Evolutionary conservation across 176 grass and related monocot genomes (phyloP), one percentile per base, ranked within the genome.

Genomic region (Musa acuminata): DNA sequence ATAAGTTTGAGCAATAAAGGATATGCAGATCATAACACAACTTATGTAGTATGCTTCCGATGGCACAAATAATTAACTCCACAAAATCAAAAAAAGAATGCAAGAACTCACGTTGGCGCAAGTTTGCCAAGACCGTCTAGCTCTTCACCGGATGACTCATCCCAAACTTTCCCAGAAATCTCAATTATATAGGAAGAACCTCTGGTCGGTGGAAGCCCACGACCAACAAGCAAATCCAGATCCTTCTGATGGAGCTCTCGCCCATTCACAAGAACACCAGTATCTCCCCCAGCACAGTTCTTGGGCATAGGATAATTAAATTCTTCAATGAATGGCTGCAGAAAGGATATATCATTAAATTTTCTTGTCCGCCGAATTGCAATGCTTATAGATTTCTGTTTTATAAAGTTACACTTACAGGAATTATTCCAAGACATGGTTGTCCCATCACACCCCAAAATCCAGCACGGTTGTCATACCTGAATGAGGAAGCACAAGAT

Each of bases 211-310:
- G 90, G 76, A 51, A 99, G 86, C 48, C 95, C 95, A 72, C 95
- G 87, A 72, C 86, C 75, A 20, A 77, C 78, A 64, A 99, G 86
- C 81, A 99, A 85, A 57, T 94, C 84, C 53, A 99, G 78, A 87
- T 94, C 95, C 68, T 89, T 94, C 70, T 83, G 86, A 76, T 99
- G 86, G 78, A 99, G 95, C 75, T 99, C 95, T 91, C 95, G 89
- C 22, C 95, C 95, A n/a, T 99, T 99, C 75, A 99, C 62, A 67
- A 84, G 77, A 51, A 99, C 71, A 72, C 90, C 73, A 58, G 90
- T 89, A 77, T 89, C 91, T 67, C 95, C 90, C 52, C 84, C 84
- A 53, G 84, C 86, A 50, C 95, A 99, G 71, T 91, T 99, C 78
- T 91, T 93, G 53, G 84, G 82, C 86, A 94, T 80, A 75, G 95